A percentile compares a stretch with the other conserved stretches of the same genome.
Conservation (phyloP, 1,284 basidiomycete species). For the Ceratobasidium sp. region DNA sequence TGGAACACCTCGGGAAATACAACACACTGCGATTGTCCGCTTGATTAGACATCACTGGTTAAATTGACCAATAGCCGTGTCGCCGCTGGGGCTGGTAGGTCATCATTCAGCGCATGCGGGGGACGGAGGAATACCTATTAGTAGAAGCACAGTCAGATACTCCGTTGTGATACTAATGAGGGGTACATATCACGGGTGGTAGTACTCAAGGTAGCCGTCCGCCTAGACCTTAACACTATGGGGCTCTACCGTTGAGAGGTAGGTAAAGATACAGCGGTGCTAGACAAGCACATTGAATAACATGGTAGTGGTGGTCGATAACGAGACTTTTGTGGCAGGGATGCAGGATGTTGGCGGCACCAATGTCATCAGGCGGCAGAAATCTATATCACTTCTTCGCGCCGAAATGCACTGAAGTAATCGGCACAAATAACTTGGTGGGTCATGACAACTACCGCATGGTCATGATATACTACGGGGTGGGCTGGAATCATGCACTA, state of each 20-base stretch:
- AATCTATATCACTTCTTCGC: no score
- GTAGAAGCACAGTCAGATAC: not conserved
- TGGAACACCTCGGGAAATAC: not conserved
- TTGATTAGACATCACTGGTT: slow-evolving; percentile 41
- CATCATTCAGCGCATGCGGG: slow-evolving; percentile 76
- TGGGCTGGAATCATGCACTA: no score
- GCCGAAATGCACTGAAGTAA: no score
- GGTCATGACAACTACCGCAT: no score
- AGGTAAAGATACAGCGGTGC: slow-evolving; percentile 1
- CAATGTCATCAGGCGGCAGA: slow-evolving; percentile 80
- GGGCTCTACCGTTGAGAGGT: slow-evolving; percentile 65
- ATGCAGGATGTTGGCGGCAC: slow-evolving; percentile 73
- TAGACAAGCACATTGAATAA: slow-evolving; percentile 64
- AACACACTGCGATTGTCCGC: slow-evolving; percentile 24
- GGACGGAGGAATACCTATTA: slow-evolving; percentile 74
- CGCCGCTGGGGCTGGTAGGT: slow-evolving; percentile 70
- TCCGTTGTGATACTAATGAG: slow-evolving; percentile 23
- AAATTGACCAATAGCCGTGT: slow-evolving; percentile 69
- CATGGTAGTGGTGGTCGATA: slow-evolving; percentile 76
- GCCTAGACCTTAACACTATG: slow-evolving; percentile 83
- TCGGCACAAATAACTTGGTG: no score
- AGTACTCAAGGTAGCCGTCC: slow-evolving; percentile 69
- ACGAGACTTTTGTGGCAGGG: slow-evolving; percentile 80
- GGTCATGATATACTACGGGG: no score
- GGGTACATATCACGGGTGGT: slow-evolving; percentile 70